Percentiles rank a stretch among this genome's conserved stretches.
These are phyloP conservation scores for Psilocybe azurescens DNA, from an alignment of 768 basidiomycete genomes.

Conservation along the genomic window DNA sequence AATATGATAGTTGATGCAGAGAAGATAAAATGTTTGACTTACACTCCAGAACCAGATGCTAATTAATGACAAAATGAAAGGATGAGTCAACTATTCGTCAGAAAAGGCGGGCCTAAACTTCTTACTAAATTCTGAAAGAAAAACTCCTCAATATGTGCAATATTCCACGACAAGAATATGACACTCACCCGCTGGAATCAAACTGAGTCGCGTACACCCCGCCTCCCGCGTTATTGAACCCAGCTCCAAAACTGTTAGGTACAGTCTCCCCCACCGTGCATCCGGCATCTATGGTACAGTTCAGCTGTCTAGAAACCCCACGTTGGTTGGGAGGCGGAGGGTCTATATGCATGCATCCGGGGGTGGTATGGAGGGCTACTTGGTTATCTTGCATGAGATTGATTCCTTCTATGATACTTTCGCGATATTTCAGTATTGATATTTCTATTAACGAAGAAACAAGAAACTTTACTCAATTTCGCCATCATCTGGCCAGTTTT, in stretches of 20 bases:
- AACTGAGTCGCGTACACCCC: conserved; percentile 71
- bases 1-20: conserved; percentile 10
- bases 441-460: background rate
- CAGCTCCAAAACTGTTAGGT: conserved; percentile 50
- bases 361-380: conserved; percentile 57
- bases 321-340: conserved; percentile 30
- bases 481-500: conserved; percentile 47
- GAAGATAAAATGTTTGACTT: conserved; percentile 20
- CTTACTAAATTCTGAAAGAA: conserved; percentile 22
- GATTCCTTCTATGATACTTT: conserved; percentile 61
- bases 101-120: background rate
- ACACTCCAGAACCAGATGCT: conserved; percentile 57
- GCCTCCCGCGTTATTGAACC: conserved; percentile 56
- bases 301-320: conserved; percentile 30
- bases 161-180: background rate
- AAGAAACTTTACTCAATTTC: conserved; percentile 42
- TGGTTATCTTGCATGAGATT: conserved; percentile 57
- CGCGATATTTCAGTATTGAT: background rate
- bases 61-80: background rate
- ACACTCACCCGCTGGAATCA: conserved; percentile 51
- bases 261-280: conserved; percentile 51
- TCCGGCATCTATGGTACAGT: conserved; percentile 41
- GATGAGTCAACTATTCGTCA: background rate
- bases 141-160: background rate
- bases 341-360: conserved; percentile 39